Conservation (phyloP, 345 rosid genomes). For the Citrus sp. region DNA sequence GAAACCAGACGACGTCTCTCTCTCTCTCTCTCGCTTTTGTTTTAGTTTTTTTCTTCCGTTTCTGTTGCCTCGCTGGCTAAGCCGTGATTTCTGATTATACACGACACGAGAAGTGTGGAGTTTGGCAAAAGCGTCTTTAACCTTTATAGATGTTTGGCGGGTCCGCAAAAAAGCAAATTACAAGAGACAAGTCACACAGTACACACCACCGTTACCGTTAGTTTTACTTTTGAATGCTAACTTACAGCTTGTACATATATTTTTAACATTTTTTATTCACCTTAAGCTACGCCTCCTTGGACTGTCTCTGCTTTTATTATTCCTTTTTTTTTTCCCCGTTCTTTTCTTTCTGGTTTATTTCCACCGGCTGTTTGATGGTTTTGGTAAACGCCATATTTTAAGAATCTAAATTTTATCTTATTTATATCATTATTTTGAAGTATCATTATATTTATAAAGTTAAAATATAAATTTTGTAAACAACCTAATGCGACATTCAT, state of each 20-base stretch:
- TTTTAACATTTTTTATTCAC: not conserved
- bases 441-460: no score
- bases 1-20: not conserved
- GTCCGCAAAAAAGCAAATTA: not conserved
- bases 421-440: no score
- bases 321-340: no score
- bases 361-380: not conserved
- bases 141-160: not conserved
- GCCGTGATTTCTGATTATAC: not conserved
- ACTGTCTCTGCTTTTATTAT: no score
- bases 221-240: not conserved
- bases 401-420: no score
- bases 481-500: no score
- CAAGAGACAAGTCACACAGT: not conserved
- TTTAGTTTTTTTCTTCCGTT: not conserved
- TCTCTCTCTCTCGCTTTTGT: not conserved
- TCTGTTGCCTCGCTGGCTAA: not conserved
- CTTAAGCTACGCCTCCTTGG: not conserved
- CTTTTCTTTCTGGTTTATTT: not conserved
- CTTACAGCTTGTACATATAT: not conserved
- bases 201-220: no score
- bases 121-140: not conserved
- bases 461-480: no score
- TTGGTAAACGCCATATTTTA: no score
- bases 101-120: not conserved